Percentiles rank a stretch among this genome's conserved stretches.
phyloP scores from a whole-genome alignment of 306 rosid species.

The Quercus mongolica region DNA sequence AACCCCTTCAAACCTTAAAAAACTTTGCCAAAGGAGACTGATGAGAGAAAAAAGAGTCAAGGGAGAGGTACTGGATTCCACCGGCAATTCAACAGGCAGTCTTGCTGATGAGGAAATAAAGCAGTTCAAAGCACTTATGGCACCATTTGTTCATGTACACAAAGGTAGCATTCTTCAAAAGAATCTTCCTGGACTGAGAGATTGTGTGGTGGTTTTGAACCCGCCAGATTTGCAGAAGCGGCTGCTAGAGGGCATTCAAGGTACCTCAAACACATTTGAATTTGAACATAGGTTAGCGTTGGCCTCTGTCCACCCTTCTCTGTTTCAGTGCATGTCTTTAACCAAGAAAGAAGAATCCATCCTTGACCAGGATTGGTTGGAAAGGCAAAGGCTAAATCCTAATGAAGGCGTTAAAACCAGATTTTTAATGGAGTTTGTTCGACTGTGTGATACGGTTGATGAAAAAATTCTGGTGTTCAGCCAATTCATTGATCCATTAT shows the following conservation, averaged over 20 bases:
- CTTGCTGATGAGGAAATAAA: conserved; percentile 4
- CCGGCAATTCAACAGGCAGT: background rate
- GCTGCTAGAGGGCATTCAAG: conserved; percentile 20
- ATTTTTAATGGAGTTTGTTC: conserved; percentile 28
- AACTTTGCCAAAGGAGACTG: conserved; percentile 25
- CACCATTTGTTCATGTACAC: conserved; percentile 38
- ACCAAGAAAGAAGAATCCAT: conserved; percentile 15
- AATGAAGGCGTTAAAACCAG: conserved; percentile 29
- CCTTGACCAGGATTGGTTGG: conserved; percentile 6
- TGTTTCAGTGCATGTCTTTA: conserved; percentile 13
- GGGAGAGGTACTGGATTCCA: conserved; percentile 5
- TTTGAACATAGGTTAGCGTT: conserved; percentile 24
- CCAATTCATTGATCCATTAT: conserved; percentile 20
- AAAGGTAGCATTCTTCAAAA: conserved; percentile 34
- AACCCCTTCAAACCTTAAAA: conserved; percentile 18
- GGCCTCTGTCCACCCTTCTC: conserved; percentile 40
- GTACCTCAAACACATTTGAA: background rate
- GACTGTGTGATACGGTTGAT: conserved; percentile 18
- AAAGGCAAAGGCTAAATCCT: conserved; percentile 10
- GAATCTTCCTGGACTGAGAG: conserved; percentile 36
- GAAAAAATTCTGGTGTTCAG: conserved; percentile 43
- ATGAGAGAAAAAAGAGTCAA: background rate
- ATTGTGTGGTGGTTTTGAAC: conserved; percentile 31
- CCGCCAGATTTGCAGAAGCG: conserved; percentile 21
- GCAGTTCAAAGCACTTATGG: conserved; percentile 27